Base-by-base conservation (phyloP, 768 basidiomycete species). In the button mushroom (Agaricus bisporus) region DNA sequence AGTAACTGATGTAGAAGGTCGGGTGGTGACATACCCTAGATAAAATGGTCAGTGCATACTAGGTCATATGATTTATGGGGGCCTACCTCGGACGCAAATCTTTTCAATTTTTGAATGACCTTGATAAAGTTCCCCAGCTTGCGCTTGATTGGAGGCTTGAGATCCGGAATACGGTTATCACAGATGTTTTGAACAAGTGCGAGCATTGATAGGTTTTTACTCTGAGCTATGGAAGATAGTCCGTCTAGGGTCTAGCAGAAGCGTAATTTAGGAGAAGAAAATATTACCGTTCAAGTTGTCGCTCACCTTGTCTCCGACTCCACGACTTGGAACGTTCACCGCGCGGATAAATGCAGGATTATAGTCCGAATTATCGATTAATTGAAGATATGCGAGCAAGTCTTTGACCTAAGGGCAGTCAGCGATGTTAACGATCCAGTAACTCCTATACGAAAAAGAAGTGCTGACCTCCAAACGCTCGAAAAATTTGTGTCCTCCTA, bases 401-500 rank as follows among this genome's bases (percentile, higher is more conserved):
- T 91, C 88, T 69, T 91, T 91, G 62, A 94, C 79, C 85, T 88
- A 56, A 6, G 41, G 41, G 29, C 47, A 22, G 8, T 18, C 15
- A 32, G 2, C 3, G 10, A 36, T 28, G 46, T 51, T 44, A 35
- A 17, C 26, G 25, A 50, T 28, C 17, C 22, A 22, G 22, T 22
- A 22, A 4, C 22, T 22, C 22, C 22, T 37, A 39, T 17, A 18
- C 20, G 57, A 32, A 10, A 46, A 38, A 26, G 20, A 32, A 37
- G 36, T 14, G 58, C 71, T 45, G 41, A 83, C 86, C 75, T 93
- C 91, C 61, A 81, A 64, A 15, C 91, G 81, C 58, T 93, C 89
- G 60, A 94, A 94, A 75, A 93, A 93, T 62, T 85, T 88, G 62
- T 88, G 86, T 0, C 91, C 91, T 18, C 82, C 85, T 2, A 94